Evolutionary conservation across 2,329 filamentous ascomycete species (phyloP).

Genomic region (Biscogniauxia sp.): DNA sequence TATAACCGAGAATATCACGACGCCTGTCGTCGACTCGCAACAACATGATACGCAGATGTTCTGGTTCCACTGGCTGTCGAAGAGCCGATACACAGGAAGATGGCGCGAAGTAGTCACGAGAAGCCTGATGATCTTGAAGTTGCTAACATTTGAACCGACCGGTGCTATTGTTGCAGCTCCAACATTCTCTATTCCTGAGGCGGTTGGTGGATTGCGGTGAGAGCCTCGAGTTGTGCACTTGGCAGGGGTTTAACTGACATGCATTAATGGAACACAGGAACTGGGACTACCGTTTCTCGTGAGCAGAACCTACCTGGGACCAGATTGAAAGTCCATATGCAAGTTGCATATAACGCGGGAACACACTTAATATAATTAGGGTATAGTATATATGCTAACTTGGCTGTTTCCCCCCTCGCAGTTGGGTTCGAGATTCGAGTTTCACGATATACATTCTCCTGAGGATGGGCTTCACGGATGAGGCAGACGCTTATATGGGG

Average conservation of each 20-base stretch:
- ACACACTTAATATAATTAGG: too few relatives aligned
- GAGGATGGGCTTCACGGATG: constrained; percentile 70
- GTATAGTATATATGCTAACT: not conserved
- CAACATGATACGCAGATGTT: constrained; percentile 69
- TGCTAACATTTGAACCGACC: constrained; percentile 75
- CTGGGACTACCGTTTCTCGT: constrained; percentile 71
- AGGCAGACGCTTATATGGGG: constrained; percentile 75
- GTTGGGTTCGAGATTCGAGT: constrained; percentile 72
- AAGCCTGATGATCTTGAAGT: constrained; percentile 71
- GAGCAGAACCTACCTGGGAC: not conserved
- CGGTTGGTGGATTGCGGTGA: constrained; percentile 60
- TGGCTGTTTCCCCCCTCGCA: not conserved
- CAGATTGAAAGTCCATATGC: not conserved
- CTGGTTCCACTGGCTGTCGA: constrained; percentile 72
- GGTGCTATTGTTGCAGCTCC: constrained; percentile 75
- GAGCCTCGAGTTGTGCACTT: not conserved
- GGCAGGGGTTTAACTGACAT: not conserved
- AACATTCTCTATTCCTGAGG: constrained; percentile 75
- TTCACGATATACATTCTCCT: constrained; percentile 78
- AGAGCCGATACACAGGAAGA: constrained; percentile 67
- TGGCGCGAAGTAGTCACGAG: constrained; percentile 71
- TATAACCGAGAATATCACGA: constrained; percentile 57
- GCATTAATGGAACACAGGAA: constrained; percentile 41
- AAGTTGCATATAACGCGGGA: not conserved
- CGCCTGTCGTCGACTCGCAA: constrained; percentile 55